Conservation (phyloP, 176 grass and related monocot species). For the Oryza rufipogon region DNA sequence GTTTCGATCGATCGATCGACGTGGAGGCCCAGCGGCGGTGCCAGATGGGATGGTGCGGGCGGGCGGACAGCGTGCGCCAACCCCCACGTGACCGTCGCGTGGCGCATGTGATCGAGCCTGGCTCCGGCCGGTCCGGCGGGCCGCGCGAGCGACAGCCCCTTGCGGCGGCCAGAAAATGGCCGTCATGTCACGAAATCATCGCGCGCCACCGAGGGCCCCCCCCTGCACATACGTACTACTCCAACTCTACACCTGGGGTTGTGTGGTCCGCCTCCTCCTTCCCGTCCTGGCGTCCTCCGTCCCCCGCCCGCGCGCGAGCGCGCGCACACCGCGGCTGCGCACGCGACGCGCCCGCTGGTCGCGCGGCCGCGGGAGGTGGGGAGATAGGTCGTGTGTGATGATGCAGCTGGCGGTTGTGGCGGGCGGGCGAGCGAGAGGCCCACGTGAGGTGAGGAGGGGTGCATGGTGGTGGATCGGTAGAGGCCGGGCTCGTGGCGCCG, state of each 20-base stretch:
- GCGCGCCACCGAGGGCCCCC: background rate
- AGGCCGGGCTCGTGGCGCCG: conserved; percentile 33
- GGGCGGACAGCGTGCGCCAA: conserved; percentile 34
- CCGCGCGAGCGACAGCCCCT: conserved; percentile 5
- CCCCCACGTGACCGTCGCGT: conserved; percentile 55
- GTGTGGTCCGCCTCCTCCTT: background rate
- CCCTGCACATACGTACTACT: background rate
- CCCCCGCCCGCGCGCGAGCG: no score
- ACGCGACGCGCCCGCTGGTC: no score
- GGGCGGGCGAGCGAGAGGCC: conserved; percentile 33
- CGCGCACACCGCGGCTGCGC: no score
- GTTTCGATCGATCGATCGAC: background rate
- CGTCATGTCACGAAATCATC: conserved; percentile 25
- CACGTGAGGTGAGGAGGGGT: conserved; percentile 45
- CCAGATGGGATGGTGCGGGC: background rate
- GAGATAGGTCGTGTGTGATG: no score
- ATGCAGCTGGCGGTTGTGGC: conserved; percentile 42
- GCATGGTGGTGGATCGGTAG: conserved; percentile 13
- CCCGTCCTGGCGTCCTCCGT: no score
- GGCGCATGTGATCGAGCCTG: conserved; percentile 27
- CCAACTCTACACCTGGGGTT: background rate
- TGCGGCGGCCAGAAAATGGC: background rate
- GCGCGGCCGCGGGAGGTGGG: no score
- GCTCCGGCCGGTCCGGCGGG: conserved; percentile 19
- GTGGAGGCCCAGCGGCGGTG: conserved; percentile 43